Base-by-base conservation (phyloP, 169 alveolate species). In the Eimeria brunetti region DNA sequence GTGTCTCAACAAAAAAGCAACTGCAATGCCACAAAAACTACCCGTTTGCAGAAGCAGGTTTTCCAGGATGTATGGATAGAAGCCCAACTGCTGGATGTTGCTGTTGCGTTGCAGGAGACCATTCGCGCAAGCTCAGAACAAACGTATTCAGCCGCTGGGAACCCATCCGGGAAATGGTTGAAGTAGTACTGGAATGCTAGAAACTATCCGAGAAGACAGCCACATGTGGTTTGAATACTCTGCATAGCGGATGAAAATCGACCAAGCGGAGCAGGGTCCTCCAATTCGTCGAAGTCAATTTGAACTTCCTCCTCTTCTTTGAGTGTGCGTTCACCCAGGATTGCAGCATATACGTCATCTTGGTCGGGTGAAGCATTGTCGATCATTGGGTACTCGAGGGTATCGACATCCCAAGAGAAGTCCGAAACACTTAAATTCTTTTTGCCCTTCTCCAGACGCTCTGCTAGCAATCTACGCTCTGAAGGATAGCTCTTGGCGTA, bases 261-360 rank as follows among this genome's bases (percentile, higher is more conserved):
- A 27, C 62, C 81, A 41, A 64, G 51, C 33, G 93, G 93, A 20
- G 83, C 4, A n/a, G 91, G 91, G 78, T 12, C 7, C 46, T 86
- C 93, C 62, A 86, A 46, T 86, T 86, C 93, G 53, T 86, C 93
- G 62, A 86, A 86, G 64, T 86, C 93, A 30, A 86, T 86, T 33
- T 86, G 30, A 9, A 86, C 58, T 75, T 64, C 83, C 7, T 86
- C 93, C 38, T 64, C 92, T 38, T 86, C 93, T 49, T 60, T 86
- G 49, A 62, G 62, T 27, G 93, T 64, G 8, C 93, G 93, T 14
- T 64, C 93, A 30, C 93, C 93, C 64, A 86, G 33, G 44, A 86
- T 86, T 41, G 84, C 56, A 86, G 93, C 93, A 46, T 86, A 86
- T 46, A 44, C 36, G 7, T 60, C 67, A 27, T 56, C 62, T 24